Conservation (phyloP, 208 protist species). For the Trichomonas vaginalis region DNA sequence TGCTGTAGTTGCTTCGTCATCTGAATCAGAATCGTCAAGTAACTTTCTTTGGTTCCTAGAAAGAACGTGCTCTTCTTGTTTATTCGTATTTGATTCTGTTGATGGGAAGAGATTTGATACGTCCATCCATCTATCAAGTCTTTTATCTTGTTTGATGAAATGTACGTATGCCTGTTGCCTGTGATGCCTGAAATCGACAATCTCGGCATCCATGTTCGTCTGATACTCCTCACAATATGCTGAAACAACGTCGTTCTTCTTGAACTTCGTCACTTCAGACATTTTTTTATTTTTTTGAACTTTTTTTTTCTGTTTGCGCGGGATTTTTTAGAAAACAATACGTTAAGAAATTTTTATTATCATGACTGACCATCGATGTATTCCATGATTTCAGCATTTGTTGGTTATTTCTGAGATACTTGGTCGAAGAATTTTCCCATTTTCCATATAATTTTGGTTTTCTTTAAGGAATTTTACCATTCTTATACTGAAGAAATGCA, state of each 20-base stretch:
- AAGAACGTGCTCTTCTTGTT: too few species aligned
- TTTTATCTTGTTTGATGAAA: not conserved
- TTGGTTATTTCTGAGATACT: not conserved
- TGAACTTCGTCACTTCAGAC: not conserved
- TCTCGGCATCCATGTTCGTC: not conserved
- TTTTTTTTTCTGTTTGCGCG: not conserved
- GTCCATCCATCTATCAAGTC: not conserved
- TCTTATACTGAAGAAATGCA: not conserved
- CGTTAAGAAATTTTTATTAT: not conserved
- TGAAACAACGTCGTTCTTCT: not conserved
- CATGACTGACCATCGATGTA: not conserved
- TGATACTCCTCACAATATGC: not conserved
- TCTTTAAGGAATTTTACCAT: not conserved
- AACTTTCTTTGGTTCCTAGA: not conserved
- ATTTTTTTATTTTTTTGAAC: not conserved
- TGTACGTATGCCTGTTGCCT: not conserved
- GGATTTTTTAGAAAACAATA: not conserved
- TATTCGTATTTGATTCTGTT: too few species aligned
- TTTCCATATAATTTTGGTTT: not conserved
- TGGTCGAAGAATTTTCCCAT: not conserved
- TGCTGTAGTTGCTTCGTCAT: not conserved
- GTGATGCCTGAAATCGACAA: not conserved
- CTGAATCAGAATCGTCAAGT: not conserved
- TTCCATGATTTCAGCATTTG: not conserved
- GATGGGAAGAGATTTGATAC: not conserved